A percentile compares a stretch with the other conserved stretches of the same genome.
phyloP scores from a whole-genome alignment of 257 asterid genomes.

The Solanum bukasovii region DNA sequence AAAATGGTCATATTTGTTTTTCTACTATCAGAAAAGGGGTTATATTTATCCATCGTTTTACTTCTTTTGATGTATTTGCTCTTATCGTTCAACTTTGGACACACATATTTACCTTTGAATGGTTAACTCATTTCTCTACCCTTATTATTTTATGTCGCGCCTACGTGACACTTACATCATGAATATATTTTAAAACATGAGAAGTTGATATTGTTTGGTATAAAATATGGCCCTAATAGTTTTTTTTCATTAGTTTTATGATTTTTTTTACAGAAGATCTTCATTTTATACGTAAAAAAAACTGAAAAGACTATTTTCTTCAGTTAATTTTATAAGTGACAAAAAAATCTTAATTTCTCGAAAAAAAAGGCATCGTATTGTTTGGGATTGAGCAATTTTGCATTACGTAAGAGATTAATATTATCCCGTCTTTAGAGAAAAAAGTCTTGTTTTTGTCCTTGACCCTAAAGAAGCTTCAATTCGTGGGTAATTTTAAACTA shows the following conservation, averaged over 20 bases:
- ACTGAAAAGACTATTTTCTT: too few relatives aligned
- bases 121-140: background rate
- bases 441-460: background rate
- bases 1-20: background rate
- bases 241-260: too few relatives aligned
- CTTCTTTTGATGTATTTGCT: too few relatives aligned
- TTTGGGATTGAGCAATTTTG: background rate
- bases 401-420: background rate
- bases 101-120: too few relatives aligned
- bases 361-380: background rate
- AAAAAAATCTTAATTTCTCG: background rate
- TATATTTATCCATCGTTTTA: too few relatives aligned
- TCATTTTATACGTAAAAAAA: too few relatives aligned
- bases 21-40: background rate
- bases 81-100: too few relatives aligned
- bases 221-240: background rate
- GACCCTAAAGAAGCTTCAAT: background rate
- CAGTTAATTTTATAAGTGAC: background rate
- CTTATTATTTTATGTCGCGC: background rate
- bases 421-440: background rate
- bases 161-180: background rate
- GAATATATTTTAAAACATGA: background rate
- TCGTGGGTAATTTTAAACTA: background rate
- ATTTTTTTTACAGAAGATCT: too few relatives aligned
- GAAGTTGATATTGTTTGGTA: background rate